Conservation (phyloP, 352 stramenopile species). For the Globisporangium megalacanthum region DNA sequence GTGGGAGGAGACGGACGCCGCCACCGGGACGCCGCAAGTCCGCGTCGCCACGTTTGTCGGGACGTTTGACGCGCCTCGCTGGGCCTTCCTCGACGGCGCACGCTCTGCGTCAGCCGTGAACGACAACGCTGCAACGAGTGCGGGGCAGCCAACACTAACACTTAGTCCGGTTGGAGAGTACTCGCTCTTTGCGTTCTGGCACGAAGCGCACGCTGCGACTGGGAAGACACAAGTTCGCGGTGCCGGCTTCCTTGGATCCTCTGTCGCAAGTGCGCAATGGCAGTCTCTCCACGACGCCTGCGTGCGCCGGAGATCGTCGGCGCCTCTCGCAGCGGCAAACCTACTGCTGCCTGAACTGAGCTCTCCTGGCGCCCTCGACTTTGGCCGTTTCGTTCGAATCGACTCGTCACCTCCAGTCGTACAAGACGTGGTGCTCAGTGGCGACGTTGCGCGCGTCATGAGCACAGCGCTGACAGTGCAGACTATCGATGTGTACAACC, state of each 20-base stretch:
- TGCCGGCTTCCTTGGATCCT: slow-evolving; percentile 14
- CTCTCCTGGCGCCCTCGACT: slow-evolving; percentile 45
- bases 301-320: slow-evolving; percentile 33
- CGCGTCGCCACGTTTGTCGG: slow-evolving; percentile 28
- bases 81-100: slow-evolving; percentile 42
- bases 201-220: slow-evolving; percentile 30
- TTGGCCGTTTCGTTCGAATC: slow-evolving; percentile 37
- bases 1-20: slow-evolving; percentile 43
- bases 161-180: slow-evolving; percentile 5
- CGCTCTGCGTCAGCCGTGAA: slow-evolving; percentile 33
- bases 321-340: slow-evolving; percentile 25
- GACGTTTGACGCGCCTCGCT: slow-evolving; percentile 5
- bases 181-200: slow-evolving; percentile 30
- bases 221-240: slow-evolving; percentile 29
- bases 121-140: slow-evolving; percentile 24
- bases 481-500: slow-evolving; percentile 57
- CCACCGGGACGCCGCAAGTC: slow-evolving; percentile 27
- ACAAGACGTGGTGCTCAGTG: slow-evolving; percentile 25
- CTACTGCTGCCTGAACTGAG: slow-evolving; percentile 46
- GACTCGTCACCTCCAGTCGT: slow-evolving; percentile 45
- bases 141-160: slow-evolving; percentile 22
- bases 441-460: slow-evolving; percentile 28
- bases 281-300: slow-evolving; percentile 46
- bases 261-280: slow-evolving; percentile 24
- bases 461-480: slow-evolving; percentile 32